Base-by-base conservation (phyloP, 2,329 filamentous ascomycete genomes). In the Cyanodermella asteris region DNA sequence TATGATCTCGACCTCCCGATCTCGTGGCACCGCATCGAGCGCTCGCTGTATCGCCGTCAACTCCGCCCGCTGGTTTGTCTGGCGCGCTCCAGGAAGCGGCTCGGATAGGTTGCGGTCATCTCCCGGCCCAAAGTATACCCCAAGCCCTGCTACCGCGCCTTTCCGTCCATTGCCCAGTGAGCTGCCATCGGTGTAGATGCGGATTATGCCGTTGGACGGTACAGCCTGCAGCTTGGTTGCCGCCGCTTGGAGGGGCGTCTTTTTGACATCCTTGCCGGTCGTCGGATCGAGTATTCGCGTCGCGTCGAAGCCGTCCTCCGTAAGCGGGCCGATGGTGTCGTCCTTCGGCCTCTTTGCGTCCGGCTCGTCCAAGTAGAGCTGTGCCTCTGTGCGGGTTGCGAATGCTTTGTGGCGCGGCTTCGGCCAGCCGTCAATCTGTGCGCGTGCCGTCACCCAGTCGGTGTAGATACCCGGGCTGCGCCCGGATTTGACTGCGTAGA, bases 41-140 rank as follows among this genome's bases (percentile, higher is more conserved):
- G 82, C 82, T 29, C 82, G 73, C 16, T 77, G 56, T 33, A 94
- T 73, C 6, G 81, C 87, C 13, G 76, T 82, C 30, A 97, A 57
- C 51, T 97, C 87, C n/a, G 84, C 87, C 3, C 87, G 75, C 46
- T 94, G 80, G 44, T 97, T 97, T 1, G 87, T 94, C 49, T 94
- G 87, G 7, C 60, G 57, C 10, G 61, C 55, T 25, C 80, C 80
- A 25, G 59, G 50, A 3, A 93, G 62, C 4, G 70, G 67, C 47
- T 90, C 81, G 8, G 76, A 77, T 13, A 91, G 50, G 39, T 75
- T 75, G 36, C 66, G 70, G 39, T 46, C 43, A 26, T 67, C 64
- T 11, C 51, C 50, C 4, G 61, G 59, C 5, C 67, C 67, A 43
- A 72, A 72, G 44, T 61, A 72, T 15, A 72, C 65, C 6, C 67